Base-by-base conservation (phyloP, 2,329 filamentous ascomycete species). In the Phaeosphaeriaceae sp. region DNA sequence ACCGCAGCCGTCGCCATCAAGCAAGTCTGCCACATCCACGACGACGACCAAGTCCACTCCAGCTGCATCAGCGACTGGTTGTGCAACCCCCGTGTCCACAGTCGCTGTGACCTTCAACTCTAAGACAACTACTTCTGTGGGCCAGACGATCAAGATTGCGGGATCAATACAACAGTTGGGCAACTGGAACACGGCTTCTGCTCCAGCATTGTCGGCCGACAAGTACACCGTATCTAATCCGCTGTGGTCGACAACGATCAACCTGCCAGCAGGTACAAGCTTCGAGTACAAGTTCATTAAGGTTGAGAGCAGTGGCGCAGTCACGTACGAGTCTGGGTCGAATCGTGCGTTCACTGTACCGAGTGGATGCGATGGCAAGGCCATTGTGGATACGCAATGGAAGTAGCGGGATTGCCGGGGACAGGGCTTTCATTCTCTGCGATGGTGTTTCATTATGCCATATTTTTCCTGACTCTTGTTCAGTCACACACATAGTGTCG, bases 221-320 rank as follows among this genome's bases (percentile, higher is more conserved):
- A 70, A 74, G 40, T 85, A 84, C 66, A 82, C 81, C 0, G 46
- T 62, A 0, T 65, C 76, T 3, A 71, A 80, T 33, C 82, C 82
- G 4, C 46, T 83, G 5, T 85, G 83, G 83, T 74, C 70, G n/a
- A 75, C 70, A 0, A 76, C 72, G 11, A 67, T 82, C 11, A 75
- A 72, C 41, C 59, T 84, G 33, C 68, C 73, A 1, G 80, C 80
- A 1, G 82, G 79, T 0, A 71, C 78, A 58, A 75, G 65, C 11
- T 72, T 83, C n/a, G 75, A 65, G 52, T 85, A 84, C 61, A 78
- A 77, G 61, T 85, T 82, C 61, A 78, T 80, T 24, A 72, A 77
- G 22, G 73, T 81, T 58, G 76, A 83, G 65, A 77, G 82, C 60
- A 82, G 77, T 58, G 76, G 76, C 1, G 74, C 80, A 54, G 78